Evolutionary conservation across 169 alveolate genomes (phyloP).

Genomic region (Theileria parva): DNA sequence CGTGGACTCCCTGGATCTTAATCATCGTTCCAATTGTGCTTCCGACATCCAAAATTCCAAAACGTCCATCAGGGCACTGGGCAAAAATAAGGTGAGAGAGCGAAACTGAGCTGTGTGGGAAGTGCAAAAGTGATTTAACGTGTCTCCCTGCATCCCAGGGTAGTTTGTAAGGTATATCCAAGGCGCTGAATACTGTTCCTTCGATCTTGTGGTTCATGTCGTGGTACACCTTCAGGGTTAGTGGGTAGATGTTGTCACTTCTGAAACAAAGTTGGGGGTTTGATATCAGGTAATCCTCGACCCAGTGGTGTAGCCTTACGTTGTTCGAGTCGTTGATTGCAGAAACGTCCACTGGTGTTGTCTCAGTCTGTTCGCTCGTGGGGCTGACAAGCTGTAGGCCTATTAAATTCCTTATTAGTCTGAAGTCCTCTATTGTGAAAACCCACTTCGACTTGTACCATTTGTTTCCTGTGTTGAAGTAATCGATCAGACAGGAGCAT

Average conservation of each 20-base stretch:
- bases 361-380: conserved; percentile 9
- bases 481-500: conserved; percentile 74
- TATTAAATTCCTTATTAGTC: conserved; percentile 63
- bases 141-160: conserved; percentile 92
- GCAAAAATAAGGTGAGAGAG: conserved; percentile 82
- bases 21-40: conserved; percentile 90
- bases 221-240: conserved; percentile 66
- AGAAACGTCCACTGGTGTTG: conserved; percentile 4
- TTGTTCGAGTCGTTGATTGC: conserved; percentile 7
- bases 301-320: conserved; percentile 75
- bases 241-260: conserved; percentile 63
- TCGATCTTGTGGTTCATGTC: conserved; percentile 77
- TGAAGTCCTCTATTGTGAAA: conserved; percentile 71
- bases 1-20: conserved; percentile 70
- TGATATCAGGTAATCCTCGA: conserved; percentile 67
- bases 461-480: conserved; percentile 53
- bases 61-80: conserved; percentile 61
- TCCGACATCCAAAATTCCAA: conserved; percentile 83
- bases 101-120: conserved; percentile 89
- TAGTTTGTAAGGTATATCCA: conserved; percentile 71
- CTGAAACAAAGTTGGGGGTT: conserved; percentile 70
- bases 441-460: conserved; percentile 80
- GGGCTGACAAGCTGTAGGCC: conserved; percentile 63
- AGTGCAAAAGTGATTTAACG: conserved; percentile 81
- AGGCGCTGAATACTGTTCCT: conserved; percentile 68